Base-by-base conservation (phyloP, 1,284 basidiomycete genomes). In the Earliella scabrosa region DNA sequence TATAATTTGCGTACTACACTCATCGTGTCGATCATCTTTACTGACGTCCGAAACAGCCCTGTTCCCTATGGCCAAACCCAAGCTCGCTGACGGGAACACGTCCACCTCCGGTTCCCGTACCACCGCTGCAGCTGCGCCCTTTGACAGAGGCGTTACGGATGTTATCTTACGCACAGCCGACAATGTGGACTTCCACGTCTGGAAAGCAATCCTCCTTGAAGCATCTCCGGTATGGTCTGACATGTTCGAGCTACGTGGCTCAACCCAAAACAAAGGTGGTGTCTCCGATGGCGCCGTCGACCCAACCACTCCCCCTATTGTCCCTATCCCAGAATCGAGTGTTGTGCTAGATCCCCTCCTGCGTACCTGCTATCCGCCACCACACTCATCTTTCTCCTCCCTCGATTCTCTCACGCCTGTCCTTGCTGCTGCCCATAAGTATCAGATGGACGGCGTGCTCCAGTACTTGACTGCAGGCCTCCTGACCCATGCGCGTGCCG, bases 181-280 rank as follows among this genome's bases (percentile, higher is more conserved):
- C 24, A 24, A 29, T 13, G 34, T 59, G 20, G 53, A 53, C 63
- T 58, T 55, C 39, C 45, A 40, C 14, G 48, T 50, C 18, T 47
- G 35, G 14, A 55, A 39, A 21, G 31, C 13, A 1, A 55, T 54
- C 29, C 50, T 60, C 44, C 13, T 35, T 5, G 59, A 54, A 23
- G 50, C 67, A 47, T 67, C 67, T 65, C 59, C 43, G 4, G 63
- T 76, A 47, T 78, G 80, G 52, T 61, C 67, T 24, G 62, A 66
- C 21, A 75, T 77, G 74, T 71, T 78, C 70, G 11, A 14, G 21
- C 39, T 41, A 13, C 21, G 45, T 14, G 20, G 18, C 18, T 34
- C 18, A 49, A 24, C 9, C 39, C 14, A 18, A 18, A 38, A 18
- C n/a, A 4, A 38, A n/a, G n/a, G n/a, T n/a, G n/a, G n/a, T 31